Evolutionary conservation across 2,329 filamentous ascomycete species (phyloP), one percentile per base, ranked within the genome.

Genomic region (Epichloe festucae): DNA sequence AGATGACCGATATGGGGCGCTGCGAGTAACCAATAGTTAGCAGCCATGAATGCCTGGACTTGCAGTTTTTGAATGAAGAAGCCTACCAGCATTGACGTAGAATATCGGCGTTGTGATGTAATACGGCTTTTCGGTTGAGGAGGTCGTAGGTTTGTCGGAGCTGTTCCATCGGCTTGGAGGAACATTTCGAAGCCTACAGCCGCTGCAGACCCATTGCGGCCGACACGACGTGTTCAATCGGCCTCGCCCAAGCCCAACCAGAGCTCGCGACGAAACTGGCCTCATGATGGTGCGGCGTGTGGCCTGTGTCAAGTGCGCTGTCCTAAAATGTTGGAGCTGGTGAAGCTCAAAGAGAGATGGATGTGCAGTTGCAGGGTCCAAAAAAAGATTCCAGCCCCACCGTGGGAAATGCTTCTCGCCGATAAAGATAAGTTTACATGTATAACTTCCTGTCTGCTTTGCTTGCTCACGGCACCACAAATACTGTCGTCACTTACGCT

Each of bases 91-190:
- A 78, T 98, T 98, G 72, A 98, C 93, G 69, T 98, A 98, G 73
- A 97, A 98, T 53, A 98, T 98, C 2, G 93, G 93, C 8, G 89
- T 94, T 5, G 93, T 97, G 62, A 95, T 76, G 73, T 97, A 98
- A 73, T 85, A 96, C 8, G 91, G 89, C 72, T 97, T 97, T 54
- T 62, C 58, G 35, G 36, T 48, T 2, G 51, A 46, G 47, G 38
- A 45, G 42, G 49, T 42, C 48, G 48, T 21, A 43, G 53, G 51
- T 3, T 57, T 62, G 45, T 58, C 54, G 14, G 63, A 63, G 61
- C 65, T 67, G 52, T 54, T 65, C 62, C 64, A 67, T 53, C 64
- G 63, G 19, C 54, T 5, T 56, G 49, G 56, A 51, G 6, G 52
- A 19, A 53, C 50, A 38, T 54, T 54, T 36, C 56, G 58, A 35